phyloP scores from a whole-genome alignment of 371 early-diverging fungal genomes.

The Cokeromyces recurvatus region DNA sequence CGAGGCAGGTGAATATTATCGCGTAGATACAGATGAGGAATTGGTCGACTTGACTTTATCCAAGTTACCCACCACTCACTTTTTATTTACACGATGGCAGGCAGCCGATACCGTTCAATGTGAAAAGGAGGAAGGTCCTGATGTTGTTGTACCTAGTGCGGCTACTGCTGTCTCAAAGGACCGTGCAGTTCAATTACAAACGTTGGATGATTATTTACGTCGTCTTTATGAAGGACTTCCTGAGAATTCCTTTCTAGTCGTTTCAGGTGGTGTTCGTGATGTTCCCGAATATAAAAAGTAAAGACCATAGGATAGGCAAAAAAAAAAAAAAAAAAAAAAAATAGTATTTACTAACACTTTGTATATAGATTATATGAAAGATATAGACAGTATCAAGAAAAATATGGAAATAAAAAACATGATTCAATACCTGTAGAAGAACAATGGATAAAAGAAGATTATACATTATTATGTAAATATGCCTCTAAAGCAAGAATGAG shows the following conservation, averaged over 20 bases:
- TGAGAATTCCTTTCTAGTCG: conserved; percentile 37
- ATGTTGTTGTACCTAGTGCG: conserved; percentile 10
- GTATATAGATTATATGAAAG: conserved; percentile 6
- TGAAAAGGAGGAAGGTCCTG: neutral
- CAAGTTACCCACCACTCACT: conserved; percentile 19
- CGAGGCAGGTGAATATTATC: conserved; percentile 18
- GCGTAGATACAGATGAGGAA: conserved; percentile 23
- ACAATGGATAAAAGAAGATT: conserved; percentile 11
- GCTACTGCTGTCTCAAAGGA: neutral
- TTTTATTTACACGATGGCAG: conserved; percentile 26
- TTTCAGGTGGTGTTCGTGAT: conserved; percentile 49
- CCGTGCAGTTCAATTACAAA: conserved; percentile 9
- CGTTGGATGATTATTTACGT: conserved; percentile 36
- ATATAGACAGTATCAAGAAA: conserved; percentile 5
- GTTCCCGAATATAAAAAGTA: conserved; percentile 36
- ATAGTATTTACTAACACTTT: neutral
- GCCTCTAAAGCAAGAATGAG: conserved; percentile 15
- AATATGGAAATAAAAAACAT: conserved; percentile 6
- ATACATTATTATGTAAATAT: conserved; percentile 7
- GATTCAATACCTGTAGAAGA: conserved; percentile 11
- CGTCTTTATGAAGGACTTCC: conserved; percentile 39
- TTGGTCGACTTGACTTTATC: conserved; percentile 22
- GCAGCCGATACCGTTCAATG: conserved; percentile 1
- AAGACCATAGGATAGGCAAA: neutral
- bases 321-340: too few relatives aligned